Evolutionary conservation across 495 filamentous ascomycete genomes (phyloP).

Genomic region (Extremus antarcticus): DNA sequence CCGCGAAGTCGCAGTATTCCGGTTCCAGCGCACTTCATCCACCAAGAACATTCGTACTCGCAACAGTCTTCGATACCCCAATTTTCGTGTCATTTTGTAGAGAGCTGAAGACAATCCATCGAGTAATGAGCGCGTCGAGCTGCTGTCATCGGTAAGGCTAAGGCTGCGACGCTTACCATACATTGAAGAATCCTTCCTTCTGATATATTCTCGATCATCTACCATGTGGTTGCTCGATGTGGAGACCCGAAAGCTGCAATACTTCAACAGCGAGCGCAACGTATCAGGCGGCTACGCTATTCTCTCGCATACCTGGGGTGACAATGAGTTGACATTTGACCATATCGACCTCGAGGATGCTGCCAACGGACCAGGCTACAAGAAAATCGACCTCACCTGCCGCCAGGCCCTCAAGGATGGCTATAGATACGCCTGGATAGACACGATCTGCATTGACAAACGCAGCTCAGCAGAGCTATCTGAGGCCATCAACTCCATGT

Average conservation of each 20-base stretch:
- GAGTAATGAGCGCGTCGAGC: too few relatives aligned
- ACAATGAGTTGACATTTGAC: not conserved
- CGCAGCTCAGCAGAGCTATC: not conserved
- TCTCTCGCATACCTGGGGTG: constrained; percentile 7
- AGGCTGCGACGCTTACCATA: too few relatives aligned
- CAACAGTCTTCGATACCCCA: too few relatives aligned
- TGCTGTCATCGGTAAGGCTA: too few relatives aligned
- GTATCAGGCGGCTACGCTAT: constrained; percentile 4
- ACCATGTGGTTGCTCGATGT: constrained; percentile 3
- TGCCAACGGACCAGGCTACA: not conserved
- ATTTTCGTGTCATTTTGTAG: too few relatives aligned
- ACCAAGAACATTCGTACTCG: too few relatives aligned
- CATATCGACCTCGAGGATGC: not conserved
- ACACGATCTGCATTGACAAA: constrained; percentile 12
- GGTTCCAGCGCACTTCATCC: too few relatives aligned
- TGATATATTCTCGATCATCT: too few relatives aligned
- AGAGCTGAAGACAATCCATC: too few relatives aligned
- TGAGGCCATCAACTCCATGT: constrained; percentile 15
- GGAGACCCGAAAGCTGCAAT: not conserved
- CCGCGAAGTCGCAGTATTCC: too few relatives aligned
- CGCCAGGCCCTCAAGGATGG: constrained; percentile 1
- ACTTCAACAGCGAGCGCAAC: not conserved
- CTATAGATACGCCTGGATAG: constrained; percentile 8
- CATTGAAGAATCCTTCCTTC: too few relatives aligned
- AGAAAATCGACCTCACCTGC: not conserved